Evolutionary conservation across 345 rosid species (phyloP), one percentile per base, ranked within the genome.

Genomic region (Euphorbia pulcherrima): DNA sequence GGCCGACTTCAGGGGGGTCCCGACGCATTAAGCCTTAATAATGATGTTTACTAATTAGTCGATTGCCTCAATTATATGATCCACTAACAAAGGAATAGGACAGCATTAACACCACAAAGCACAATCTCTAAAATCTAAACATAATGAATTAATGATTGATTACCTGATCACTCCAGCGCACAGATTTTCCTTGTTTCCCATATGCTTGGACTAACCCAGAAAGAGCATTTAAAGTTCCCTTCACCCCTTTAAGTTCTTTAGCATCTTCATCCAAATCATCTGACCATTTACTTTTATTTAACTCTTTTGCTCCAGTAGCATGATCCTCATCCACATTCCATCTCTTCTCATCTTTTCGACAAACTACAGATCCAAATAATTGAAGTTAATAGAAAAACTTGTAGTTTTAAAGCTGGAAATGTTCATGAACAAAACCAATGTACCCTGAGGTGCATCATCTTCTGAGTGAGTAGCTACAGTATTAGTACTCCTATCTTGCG

Each of bases 91-190:
- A 37, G 26, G 5, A 44, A 40, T 13, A 21, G 35, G 33, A 44
- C 1, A 1, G 29, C 55, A 7, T 67, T 17, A 57, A 68, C 30
- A 60, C 39, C 14, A 10, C n/a, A 57, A 8, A 57, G 16, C 23
- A 52, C 27, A 16, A 39, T 61, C 21, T 14, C 8, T 41, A 7
- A 17, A 23, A n/a, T n/a, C n/a, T n/a, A n/a, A n/a, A n/a, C 27
- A 24, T 39, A 47, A 60, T 29, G n/a, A n/a, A n/a, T n/a, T n/a
- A n/a, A n/a, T n/a, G n/a, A n/a, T n/a, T n/a, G 33, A 28, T 61
- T 79, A 88, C 98, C 96, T 89, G 85, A 72, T 93, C 98, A 50
- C 96, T 86, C 98, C 96, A 90, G 62, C 72, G 85, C 63, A 93
- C 89, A 65, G 91, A 82, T 83, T 93, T 90, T 62, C 86, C 79